Evolutionary conservation across 2,329 filamentous ascomycete genomes (phyloP).

Genomic region (Hypoxylon sp.): DNA sequence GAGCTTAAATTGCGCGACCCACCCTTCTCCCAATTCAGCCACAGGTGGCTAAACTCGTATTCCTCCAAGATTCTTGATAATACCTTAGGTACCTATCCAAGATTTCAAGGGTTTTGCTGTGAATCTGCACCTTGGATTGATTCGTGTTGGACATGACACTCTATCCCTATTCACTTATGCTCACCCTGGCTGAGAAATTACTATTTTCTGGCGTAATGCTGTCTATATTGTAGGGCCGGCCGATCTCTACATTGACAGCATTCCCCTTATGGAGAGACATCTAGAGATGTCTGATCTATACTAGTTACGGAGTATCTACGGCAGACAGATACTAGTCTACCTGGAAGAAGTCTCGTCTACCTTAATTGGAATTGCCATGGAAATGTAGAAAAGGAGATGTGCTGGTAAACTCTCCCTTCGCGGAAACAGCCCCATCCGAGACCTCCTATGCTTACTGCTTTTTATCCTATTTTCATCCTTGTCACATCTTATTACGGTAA

Average conservation of each 20-base stretch:
- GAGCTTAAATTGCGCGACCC: neutral
- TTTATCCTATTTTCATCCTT: conserved; percentile 28
- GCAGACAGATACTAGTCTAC: conserved; percentile 3
- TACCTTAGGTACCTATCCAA: neutral
- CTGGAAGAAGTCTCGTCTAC: conserved; percentile 11
- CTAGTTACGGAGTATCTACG: conserved; percentile 26
- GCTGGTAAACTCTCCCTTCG: neutral
- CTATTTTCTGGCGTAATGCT: conserved; percentile 2
- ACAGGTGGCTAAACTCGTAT: conserved; percentile 8
- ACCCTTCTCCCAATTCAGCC: conserved; percentile 1
- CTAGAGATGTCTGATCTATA: conserved; percentile 31
- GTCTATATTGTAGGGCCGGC: conserved; percentile 9
- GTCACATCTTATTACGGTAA: conserved; percentile 12
- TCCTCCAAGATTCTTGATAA: neutral
- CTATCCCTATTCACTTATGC: neutral
- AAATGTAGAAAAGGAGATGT: conserved; percentile 20
- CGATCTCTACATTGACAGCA: conserved; percentile 1
- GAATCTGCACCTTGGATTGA: neutral
- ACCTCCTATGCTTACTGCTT: neutral
- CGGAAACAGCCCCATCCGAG: conserved; percentile 3
- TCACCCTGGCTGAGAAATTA: neutral
- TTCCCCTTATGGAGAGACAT: conserved; percentile 5
- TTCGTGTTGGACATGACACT: neutral
- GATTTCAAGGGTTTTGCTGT: neutral
- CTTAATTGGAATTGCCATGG: neutral